Percentiles rank a stretch among this genome's conserved stretches.
Conservation (phyloP, 2,329 filamentous ascomycete genomes). For the Pseudogymnoascus sp. region DNA sequence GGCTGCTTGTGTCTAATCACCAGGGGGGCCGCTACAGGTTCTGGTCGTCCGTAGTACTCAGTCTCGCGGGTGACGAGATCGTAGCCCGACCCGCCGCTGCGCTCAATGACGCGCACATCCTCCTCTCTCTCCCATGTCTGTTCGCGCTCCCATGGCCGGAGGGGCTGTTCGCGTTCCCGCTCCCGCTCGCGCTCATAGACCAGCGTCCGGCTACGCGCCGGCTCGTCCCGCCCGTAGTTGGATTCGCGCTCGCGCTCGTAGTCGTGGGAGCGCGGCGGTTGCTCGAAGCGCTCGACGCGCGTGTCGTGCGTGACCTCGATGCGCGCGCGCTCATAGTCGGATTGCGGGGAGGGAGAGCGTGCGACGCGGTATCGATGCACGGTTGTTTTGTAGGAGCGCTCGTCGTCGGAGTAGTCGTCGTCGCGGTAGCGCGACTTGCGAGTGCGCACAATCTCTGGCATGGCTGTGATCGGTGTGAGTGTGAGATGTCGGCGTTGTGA, state of each 20-base stretch:
- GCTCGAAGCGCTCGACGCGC: constrained; percentile 19
- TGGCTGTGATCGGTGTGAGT: not conserved
- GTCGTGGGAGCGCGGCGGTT: constrained; percentile 24
- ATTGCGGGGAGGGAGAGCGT: constrained; percentile 23
- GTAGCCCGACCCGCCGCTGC: constrained; percentile 23
- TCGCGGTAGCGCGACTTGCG: constrained; percentile 21
- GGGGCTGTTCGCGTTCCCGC: constrained; percentile 26
- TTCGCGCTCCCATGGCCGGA: constrained; percentile 27
- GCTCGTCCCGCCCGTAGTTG: constrained; percentile 31
- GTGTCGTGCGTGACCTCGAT: constrained; percentile 26
- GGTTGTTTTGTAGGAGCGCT: constrained; percentile 23
- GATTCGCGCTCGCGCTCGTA: constrained; percentile 34
- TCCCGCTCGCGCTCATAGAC: constrained; percentile 38
- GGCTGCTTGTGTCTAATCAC: constrained; percentile 49
- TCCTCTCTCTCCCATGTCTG: constrained; percentile 22
- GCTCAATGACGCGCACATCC: constrained; percentile 27
- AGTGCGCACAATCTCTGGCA: constrained; percentile 12
- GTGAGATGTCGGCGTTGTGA: not conserved
- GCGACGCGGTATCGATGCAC: constrained; percentile 28
- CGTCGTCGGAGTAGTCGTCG: constrained; percentile 28
- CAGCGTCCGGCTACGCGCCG: constrained; percentile 27
- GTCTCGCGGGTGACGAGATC: constrained; percentile 35
- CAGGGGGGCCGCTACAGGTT: constrained; percentile 44
- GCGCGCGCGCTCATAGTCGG: constrained; percentile 24
- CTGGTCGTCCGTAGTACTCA: constrained; percentile 51